Conservation (phyloP, 2,329 filamentous ascomycete genomes). For the Graphium sp. region DNA sequence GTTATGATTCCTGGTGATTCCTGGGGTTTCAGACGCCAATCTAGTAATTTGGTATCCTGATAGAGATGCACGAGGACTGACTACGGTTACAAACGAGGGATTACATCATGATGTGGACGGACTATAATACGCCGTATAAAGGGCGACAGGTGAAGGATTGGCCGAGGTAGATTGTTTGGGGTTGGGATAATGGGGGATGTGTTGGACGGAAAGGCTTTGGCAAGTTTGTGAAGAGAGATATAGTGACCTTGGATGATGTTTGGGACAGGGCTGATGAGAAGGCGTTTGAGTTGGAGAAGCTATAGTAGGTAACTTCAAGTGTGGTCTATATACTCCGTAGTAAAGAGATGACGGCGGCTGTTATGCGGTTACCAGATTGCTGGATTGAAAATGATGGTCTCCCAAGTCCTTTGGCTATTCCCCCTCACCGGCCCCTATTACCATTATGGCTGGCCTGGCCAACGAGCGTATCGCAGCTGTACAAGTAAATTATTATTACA, state of each 20-base stretch:
- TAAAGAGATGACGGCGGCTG: too few relatives aligned
- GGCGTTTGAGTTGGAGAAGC: too few relatives aligned
- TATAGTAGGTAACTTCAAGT: too few relatives aligned
- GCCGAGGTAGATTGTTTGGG: conserved; percentile 47
- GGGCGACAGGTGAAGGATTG: conserved; percentile 38
- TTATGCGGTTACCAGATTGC: too few relatives aligned
- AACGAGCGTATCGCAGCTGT: too few relatives aligned
- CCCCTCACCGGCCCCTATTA: too few relatives aligned
- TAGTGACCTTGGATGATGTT: conserved; percentile 7
- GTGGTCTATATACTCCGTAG: too few relatives aligned
- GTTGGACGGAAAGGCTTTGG: conserved; percentile 29
- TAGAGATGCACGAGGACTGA: conserved; percentile 16
- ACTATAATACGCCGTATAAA: conserved; percentile 47
- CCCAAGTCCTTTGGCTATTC: too few relatives aligned
- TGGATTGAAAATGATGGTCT: too few relatives aligned
- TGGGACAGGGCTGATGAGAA: conserved; percentile 7
- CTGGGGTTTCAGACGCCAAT: conserved; percentile 36
- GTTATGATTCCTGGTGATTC: conserved; percentile 25
- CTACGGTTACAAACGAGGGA: conserved; percentile 30
- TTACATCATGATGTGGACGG: conserved; percentile 46
- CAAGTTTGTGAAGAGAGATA: conserved; percentile 25
- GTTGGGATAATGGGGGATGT: conserved; percentile 30
- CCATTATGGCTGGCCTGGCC: too few relatives aligned
- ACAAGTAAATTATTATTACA: too few relatives aligned
- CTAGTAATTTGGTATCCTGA: conserved; percentile 39